Base-by-base conservation (phyloP, 306 rosid species). In the Cercis canadensis region DNA sequence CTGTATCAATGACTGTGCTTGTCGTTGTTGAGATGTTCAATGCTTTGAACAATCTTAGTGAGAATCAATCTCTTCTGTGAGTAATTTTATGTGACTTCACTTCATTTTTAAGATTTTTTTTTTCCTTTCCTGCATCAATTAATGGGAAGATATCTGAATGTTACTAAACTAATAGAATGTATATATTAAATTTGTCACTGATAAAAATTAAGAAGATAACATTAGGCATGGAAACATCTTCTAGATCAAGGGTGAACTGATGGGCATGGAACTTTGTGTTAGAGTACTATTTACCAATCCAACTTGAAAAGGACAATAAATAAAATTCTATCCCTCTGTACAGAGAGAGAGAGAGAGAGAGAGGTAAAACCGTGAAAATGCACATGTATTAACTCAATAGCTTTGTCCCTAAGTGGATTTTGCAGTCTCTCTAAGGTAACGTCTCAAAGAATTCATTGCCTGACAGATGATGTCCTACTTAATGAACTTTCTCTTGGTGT, bases 1-100 rank as follows among this genome's bases (percentile, higher is more conserved):
- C 97, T 65, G 94, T 94, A 75, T 77, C 98, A 54, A 94, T 94
- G 98, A 94, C 98, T 46, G 97, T 94, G 79, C 98, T 94, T 53
- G 98, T 94, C 6, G 97, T 94, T 43, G 97, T 94, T 67, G 98
- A 94, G 81, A 94, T 94, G 97, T 94, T 94, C 81, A 94, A 94
- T 69, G 98, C 98, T 80, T 85, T 94, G 87, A 94, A 94, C 80
- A 94, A 94, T 81, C 97, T 94, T 56, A 90, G 98, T 58, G 98
- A 94, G 85, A 94, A 94, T 78, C 98, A 94, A 80, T 94, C 98
- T 72, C 96, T 94, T 69, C 70, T 90, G 98, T 93, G 75, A 93
- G 98, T 87, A 72, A 47, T 78, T 70, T 24, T 37, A 34, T 45
- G 59, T 18, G 59, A 51, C 72, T 72, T 39, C 31, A 60, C 33